Conservation (phyloP, 1,139 yeast species). For the Geotrichum restrictum region DNA sequence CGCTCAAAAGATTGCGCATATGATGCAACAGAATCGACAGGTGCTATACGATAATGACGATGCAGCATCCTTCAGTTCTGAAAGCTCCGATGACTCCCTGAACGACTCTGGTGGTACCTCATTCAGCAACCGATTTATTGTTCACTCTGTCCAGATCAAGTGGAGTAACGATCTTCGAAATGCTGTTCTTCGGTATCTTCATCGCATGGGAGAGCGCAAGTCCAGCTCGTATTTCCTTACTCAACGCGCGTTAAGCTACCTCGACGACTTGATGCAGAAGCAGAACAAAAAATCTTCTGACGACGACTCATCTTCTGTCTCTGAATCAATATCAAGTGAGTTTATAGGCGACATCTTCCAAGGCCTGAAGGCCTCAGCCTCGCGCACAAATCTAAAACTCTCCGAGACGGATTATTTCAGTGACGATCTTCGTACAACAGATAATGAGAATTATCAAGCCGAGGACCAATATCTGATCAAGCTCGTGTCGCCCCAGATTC, state of each 20-base stretch:
- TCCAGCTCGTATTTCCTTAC: conserved; percentile 61
- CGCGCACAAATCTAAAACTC: conserved; percentile 5
- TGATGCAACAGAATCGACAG: conserved; percentile 19
- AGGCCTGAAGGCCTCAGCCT: conserved; percentile 20
- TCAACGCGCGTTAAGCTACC: conserved; percentile 66
- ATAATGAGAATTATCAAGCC: conserved; percentile 41
- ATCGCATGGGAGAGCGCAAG: conserved; percentile 54
- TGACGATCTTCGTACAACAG: conserved; percentile 12
- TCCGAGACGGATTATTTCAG: conserved; percentile 1
- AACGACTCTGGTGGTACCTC: conserved; percentile 34
- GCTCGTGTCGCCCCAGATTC: conserved; percentile 81
- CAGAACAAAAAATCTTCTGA: conserved; percentile 13
- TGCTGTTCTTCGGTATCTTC: conserved; percentile 58
- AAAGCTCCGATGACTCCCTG: conserved; percentile 27
- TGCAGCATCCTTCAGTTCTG: conserved; percentile 13
- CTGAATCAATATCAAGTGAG: conserved; percentile 6
- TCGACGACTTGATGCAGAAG: conserved; percentile 48
- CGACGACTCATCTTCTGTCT: conserved; percentile 1
- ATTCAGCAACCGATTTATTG: conserved; percentile 72
- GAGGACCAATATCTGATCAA: conserved; percentile 66
- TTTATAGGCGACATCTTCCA: conserved; percentile 18
- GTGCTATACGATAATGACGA: conserved; percentile 12
- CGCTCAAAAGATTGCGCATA: conserved; percentile 19
- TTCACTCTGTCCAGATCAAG: conserved; percentile 70
- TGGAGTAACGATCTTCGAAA: conserved; percentile 75